Evolutionary conservation across 495 filamentous ascomycete species (phyloP), one percentile per base, ranked within the genome.

Genomic region (Penicillium lagena): DNA sequence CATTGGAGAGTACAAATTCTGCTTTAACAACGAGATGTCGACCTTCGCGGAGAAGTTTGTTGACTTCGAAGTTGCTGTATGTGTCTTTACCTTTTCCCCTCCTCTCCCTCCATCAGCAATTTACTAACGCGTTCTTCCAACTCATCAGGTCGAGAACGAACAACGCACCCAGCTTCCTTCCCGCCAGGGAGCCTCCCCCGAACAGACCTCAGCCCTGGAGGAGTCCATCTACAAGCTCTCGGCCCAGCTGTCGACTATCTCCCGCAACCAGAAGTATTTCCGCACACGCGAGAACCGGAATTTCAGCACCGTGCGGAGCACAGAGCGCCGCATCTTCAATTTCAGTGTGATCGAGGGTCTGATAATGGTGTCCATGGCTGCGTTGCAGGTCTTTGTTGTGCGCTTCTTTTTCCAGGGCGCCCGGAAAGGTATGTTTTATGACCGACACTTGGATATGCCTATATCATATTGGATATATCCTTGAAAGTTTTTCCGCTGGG

Each of bases 241-340:
- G 7, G 82, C 86, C 40, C 88, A 94, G 58, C 71, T 99, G 32
- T 95, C 89, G n/a, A 96, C 91, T 43, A 91, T 99, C 60, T 88
- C 87, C 12, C 83, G 94, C 38, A 96, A 95, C 72, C 94, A 99
- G 63, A 97, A 97, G 62, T 97, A 97, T 71, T 99, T 99, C 83
- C 87, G 94, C 29, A 99, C 94, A 2, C 82, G 94, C 50, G 94
- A 99, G 74, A 97, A 99, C 75, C 80, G 94, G 37, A 99, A 99
- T 65, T 95, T 97, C 70, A 95, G 88, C 67, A 99, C 94, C 6
- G 94, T 99, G 42, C 77, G 89, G 61, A 95, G 89, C 67, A 99
- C 94, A 28, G 94, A 99, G 73, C 78, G 76, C 51, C 76, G 94
- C 36, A 97, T 99, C 52, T 91, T 96, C 69, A 96, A 96, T 64